Base-by-base conservation (phyloP, 2,329 filamentous ascomycete species). In the Penicillium sp. region DNA sequence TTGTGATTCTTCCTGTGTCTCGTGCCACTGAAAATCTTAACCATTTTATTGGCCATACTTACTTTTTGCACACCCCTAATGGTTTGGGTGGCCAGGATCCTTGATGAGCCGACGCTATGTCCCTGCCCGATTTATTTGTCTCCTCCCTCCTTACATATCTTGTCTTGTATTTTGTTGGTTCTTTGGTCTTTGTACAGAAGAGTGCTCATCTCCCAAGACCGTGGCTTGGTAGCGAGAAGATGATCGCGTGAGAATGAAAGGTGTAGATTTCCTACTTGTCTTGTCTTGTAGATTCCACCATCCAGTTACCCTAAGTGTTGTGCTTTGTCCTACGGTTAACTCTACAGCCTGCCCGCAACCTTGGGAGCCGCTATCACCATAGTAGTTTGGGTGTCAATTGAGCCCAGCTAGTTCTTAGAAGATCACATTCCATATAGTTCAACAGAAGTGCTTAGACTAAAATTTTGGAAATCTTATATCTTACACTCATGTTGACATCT, bases 101-200 rank as follows among this genome's bases (percentile, higher is more conserved):
- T 44, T 50, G 41, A 52, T 43, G 45, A 55, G 51, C 50, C 44
- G 34, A 48, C 44, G 50, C 51, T 55, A 50, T 40, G 44, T 44
- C 36, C 42, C 41, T 41, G n/a, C 44, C 41, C 46, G 31, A 34
- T 36, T 47, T 50, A 26, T 20, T 43, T 46, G 18, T 51, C 24
- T 26, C 20, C 9, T 51, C 24, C 9, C 23, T 32, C 23, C 18
- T 20, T 20, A 20, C 18, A 20, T 20, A 20, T 20, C 1, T 20
- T 29, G 16, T 40, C 11, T 35, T 44, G 35, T 44, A 37, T 46
- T 42, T 28, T 51, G 9, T 37, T 42, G 26, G 18, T 18, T 37
- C 45, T 27, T 31, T 24, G 29, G 27, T 28, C 42, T 48, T 38
- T 57, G 49, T 57, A 58, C 55, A 58, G 46, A 54, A 46, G 50